phyloP scores from a whole-genome alignment of 1,139 yeast species.

The Sugiyamaella sp. region DNA sequence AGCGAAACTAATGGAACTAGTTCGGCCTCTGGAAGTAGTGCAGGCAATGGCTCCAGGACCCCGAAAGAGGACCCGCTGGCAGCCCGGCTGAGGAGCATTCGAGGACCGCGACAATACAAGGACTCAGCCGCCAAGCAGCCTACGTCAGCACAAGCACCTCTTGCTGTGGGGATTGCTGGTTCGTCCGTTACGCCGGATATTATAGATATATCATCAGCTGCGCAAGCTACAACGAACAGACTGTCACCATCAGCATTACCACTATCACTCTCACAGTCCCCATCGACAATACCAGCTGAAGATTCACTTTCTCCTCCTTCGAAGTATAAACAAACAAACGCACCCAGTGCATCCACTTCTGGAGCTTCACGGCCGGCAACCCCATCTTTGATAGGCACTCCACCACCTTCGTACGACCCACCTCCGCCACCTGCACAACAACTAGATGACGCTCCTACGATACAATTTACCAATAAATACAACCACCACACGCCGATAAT shows the following conservation, averaged over 20 bases:
- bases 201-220: neutral
- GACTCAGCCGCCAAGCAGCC: slow-evolving; percentile 8
- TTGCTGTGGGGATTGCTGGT: slow-evolving; percentile 3
- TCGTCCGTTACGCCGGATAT: neutral
- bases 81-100: slow-evolving; percentile 31
- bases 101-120: slow-evolving; percentile 29
- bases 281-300: neutral
- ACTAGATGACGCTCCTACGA: slow-evolving; percentile 16
- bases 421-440: slow-evolving; percentile 23
- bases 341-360: too few species aligned
- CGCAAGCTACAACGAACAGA: neutral
- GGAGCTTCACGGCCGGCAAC: slow-evolving; percentile 1
- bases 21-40: neutral
- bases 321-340: neutral
- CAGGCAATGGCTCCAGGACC: neutral
- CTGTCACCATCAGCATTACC: neutral
- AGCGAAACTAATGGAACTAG: neutral
- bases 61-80: slow-evolving; percentile 27
- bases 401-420: slow-evolving; percentile 16
- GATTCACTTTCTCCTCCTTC: neutral
- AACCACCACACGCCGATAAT: slow-evolving; percentile 22
- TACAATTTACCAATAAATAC: slow-evolving; percentile 7
- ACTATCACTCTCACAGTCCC: neutral
- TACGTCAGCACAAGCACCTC: slow-evolving; percentile 3
- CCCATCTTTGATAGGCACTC: slow-evolving; percentile 13